Conservation (phyloP, 495 filamentous ascomycete species). For the Thermochaetoides thermophila region DNA sequence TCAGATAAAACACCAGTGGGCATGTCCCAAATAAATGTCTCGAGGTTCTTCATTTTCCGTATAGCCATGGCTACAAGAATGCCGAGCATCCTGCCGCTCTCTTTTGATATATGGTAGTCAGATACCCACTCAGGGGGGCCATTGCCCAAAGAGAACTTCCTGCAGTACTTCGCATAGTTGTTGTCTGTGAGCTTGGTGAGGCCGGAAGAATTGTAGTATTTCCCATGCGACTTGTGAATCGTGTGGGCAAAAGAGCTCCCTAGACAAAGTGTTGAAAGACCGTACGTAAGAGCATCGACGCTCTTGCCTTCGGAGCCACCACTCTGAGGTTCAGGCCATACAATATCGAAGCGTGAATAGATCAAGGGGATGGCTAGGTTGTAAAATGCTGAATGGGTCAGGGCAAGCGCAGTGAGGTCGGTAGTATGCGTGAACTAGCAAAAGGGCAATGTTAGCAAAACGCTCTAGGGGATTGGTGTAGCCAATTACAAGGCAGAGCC, state of each 20-base stretch:
- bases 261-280: constrained; percentile 72
- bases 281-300: constrained; percentile 85
- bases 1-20: constrained; percentile 79
- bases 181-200: constrained; percentile 34
- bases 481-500: no score
- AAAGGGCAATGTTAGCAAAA: not conserved
- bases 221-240: constrained; percentile 19
- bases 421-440: constrained; percentile 71
- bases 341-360: constrained; percentile 86
- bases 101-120: constrained; percentile 78
- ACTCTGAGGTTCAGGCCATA: constrained; percentile 68
- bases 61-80: constrained; percentile 79
- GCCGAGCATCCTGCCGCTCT: constrained; percentile 85
- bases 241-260: constrained; percentile 55
- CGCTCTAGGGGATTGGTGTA: no score
- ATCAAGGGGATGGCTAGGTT: constrained; percentile 68
- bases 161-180: constrained; percentile 70
- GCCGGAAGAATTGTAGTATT: constrained; percentile 4
- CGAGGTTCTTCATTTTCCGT: constrained; percentile 73
- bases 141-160: constrained; percentile 84
- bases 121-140: constrained; percentile 70
- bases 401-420: constrained; percentile 68
- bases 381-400: constrained; percentile 77
- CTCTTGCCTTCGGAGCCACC: constrained; percentile 52
- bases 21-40: constrained; percentile 95